These are phyloP conservation scores for Hypsizygus marmoreus DNA, from an alignment of 768 basidiomycete species.

Conservation along the genomic window DNA sequence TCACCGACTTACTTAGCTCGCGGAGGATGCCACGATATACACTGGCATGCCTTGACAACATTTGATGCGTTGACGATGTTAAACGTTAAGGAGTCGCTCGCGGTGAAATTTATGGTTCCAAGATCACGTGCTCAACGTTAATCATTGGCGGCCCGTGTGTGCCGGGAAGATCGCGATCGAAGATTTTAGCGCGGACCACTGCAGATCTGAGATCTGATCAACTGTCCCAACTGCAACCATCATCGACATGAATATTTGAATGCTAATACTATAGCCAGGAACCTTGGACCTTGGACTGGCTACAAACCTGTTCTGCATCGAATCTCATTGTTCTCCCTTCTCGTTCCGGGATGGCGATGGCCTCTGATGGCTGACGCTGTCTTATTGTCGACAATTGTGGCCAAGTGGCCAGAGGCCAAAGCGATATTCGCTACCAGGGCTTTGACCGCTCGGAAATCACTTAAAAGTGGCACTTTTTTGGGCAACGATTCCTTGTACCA, in stretches of 20 bases:
- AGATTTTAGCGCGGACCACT: too few species aligned
- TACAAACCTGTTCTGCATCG: background rate
- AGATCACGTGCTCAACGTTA: too few species aligned
- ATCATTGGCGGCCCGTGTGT: too few species aligned
- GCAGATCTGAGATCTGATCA: too few species aligned
- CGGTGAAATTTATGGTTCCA: too few species aligned
- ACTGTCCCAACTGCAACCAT: too few species aligned
- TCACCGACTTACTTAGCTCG: constrained; percentile 55
- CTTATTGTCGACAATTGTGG: background rate
- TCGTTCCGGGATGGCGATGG: background rate
- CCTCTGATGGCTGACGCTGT: constrained; percentile 1
- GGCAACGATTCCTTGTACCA: background rate
- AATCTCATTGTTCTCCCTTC: constrained; percentile 9
- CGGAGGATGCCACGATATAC: constrained; percentile 55
- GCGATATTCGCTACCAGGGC: background rate
- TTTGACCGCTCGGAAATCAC: constrained; percentile 7
- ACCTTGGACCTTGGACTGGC: background rate
- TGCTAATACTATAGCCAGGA: too few species aligned
- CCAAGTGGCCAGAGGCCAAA: constrained; percentile 8
- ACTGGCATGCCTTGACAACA: constrained; percentile 34
- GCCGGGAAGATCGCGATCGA: too few species aligned
- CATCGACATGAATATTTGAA: too few species aligned
- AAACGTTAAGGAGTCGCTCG: too few species aligned
- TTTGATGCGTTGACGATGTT: too few species aligned
- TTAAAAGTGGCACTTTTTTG: constrained; percentile 4